phyloP scores from a whole-genome alignment of 108 stramenopile species.

The Skeletonema costatum region DNA sequence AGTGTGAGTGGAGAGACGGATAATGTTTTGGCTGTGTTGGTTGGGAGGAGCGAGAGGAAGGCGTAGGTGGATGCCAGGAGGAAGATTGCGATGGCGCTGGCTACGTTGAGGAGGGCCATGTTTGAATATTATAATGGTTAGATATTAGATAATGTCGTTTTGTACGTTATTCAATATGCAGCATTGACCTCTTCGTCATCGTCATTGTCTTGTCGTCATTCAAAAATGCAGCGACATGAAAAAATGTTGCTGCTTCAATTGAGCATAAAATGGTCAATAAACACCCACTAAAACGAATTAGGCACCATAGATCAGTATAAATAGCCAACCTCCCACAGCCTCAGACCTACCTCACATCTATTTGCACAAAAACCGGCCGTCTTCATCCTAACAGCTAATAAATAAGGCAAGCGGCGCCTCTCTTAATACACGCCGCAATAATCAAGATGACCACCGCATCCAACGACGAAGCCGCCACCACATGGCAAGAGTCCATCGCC shows the following conservation, averaged over 20 bases:
- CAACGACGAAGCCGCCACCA: neutral
- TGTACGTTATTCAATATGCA: too few species aligned
- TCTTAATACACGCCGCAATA: neutral
- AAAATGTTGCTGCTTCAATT: too few species aligned
- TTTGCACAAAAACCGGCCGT: too few species aligned
- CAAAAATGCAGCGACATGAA: too few species aligned
- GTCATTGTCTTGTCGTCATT: too few species aligned
- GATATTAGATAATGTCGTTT: too few species aligned
- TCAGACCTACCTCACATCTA: neutral
- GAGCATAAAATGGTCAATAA: neutral
- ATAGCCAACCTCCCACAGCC: neutral
- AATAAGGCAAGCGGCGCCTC: neutral
- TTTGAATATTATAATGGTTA: neutral
- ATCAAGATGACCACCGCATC: neutral
- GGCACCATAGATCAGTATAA: neutral
- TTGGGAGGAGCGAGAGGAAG: constrained; percentile 20
- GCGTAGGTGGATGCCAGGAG: constrained; percentile 47
- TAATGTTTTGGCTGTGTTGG: constrained; percentile 2
- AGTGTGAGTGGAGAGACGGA: constrained; percentile 10
- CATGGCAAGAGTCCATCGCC: neutral
- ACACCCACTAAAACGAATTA: neutral
- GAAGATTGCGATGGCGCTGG: constrained; percentile 50
- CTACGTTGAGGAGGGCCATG: constrained; percentile 45
- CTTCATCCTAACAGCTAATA: too few species aligned
- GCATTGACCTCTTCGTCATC: too few species aligned